phyloP scores from a whole-genome alignment of 768 basidiomycete species.

The Harrya chromipes region DNA sequence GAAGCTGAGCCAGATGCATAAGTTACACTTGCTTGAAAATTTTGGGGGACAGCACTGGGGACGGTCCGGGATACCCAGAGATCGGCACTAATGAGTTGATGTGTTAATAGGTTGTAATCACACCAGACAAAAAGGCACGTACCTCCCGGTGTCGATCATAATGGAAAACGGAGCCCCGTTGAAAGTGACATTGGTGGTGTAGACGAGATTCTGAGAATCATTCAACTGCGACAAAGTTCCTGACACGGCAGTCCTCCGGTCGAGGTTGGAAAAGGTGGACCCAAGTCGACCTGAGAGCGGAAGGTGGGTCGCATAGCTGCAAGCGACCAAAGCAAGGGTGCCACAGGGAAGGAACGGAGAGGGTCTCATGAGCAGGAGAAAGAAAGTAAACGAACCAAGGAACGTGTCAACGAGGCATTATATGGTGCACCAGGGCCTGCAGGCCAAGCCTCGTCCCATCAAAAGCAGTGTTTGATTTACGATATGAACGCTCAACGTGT shows the following conservation, averaged over 20 bases:
- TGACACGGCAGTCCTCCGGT: constrained; percentile 26
- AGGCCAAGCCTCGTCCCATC: too few species aligned
- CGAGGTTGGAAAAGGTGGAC: constrained; percentile 8
- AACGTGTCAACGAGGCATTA: background rate
- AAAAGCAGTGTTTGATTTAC: too few species aligned
- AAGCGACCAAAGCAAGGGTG: constrained; percentile 7
- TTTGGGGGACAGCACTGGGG: constrained; percentile 37
- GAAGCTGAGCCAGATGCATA: constrained; percentile 55
- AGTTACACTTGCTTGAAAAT: constrained; percentile 36
- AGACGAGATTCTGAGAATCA: constrained; percentile 34
- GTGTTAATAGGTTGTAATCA: background rate
- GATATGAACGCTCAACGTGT: too few species aligned
- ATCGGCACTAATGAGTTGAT: constrained; percentile 50
- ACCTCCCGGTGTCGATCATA: constrained; percentile 48
- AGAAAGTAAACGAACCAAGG: background rate
- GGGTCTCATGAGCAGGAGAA: constrained; percentile 12
- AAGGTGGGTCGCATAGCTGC: constrained; percentile 10
- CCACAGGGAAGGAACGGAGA: constrained; percentile 4
- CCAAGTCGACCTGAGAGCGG: constrained; percentile 15
- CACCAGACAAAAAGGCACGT: background rate
- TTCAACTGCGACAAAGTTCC: constrained; percentile 26
- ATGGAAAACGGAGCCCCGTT: constrained; percentile 34
- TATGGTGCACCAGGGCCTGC: background rate
- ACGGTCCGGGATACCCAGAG: constrained; percentile 54
- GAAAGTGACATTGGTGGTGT: constrained; percentile 39